These are phyloP conservation scores for Kazachstania sp. DNA, from an alignment of 1,139 yeast genomes.

Conservation along the genomic window DNA sequence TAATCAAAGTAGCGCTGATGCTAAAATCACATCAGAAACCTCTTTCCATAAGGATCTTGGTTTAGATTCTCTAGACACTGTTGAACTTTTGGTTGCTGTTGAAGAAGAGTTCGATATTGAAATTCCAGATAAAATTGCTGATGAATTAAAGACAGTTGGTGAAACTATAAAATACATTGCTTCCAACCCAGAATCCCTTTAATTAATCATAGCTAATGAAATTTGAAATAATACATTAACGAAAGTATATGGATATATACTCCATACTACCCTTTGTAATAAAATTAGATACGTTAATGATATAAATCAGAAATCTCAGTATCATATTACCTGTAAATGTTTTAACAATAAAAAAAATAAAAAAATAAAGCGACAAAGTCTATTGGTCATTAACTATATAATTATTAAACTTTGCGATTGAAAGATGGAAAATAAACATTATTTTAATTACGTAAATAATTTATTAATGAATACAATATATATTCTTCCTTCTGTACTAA, in stretches of 20 bases:
- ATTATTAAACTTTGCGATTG: neutral
- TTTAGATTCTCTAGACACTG: constrained; percentile 63
- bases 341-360: neutral
- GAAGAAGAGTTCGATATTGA: constrained; percentile 67
- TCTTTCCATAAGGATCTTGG: constrained; percentile 43
- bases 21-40: constrained; percentile 27
- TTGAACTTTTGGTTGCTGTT: constrained; percentile 62
- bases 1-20: constrained; percentile 23
- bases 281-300: no score
- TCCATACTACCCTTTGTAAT: no score
- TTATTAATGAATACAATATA: neutral
- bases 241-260: no score
- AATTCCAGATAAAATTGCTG: constrained; percentile 57
- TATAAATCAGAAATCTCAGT: neutral
- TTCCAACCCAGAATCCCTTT: constrained; percentile 12
- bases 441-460: neutral
- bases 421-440: neutral
- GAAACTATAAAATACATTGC: constrained; percentile 52
- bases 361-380: no score
- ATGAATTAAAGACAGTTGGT: constrained; percentile 59
- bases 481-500: neutral
- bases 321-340: neutral
- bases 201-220: neutral
- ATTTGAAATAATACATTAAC: neutral
- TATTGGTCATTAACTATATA: no score